phyloP scores from a whole-genome alignment of 805 yeast species.

The Schwanniomyces polymorphus region DNA sequence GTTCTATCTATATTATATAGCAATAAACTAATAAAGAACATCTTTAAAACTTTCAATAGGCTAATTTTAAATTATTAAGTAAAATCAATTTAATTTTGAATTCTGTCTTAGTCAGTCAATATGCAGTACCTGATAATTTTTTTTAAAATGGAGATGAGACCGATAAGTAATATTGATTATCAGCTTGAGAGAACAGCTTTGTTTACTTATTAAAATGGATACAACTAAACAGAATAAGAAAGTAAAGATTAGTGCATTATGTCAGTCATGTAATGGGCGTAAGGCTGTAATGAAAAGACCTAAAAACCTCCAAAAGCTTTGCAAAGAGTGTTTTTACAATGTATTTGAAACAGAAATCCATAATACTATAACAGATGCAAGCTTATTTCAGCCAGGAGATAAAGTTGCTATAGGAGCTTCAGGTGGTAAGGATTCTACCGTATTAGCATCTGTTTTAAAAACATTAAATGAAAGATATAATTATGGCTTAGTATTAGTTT shows the following conservation, averaged over 20 bases:
- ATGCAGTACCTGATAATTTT: not conserved
- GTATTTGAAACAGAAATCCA: slow-evolving; percentile 97
- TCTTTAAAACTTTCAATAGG: not conserved
- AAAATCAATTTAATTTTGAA: too few species aligned
- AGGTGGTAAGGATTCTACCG: slow-evolving; percentile 98
- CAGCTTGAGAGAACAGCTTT: not conserved
- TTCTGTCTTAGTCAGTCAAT: not conserved
- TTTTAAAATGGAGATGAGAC: not conserved
- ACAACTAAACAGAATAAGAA: slow-evolving; percentile 9
- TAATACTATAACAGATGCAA: slow-evolving; percentile 72
- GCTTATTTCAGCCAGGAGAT: slow-evolving; percentile 78
- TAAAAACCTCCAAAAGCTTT: slow-evolving; percentile 83
- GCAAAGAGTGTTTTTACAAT: slow-evolving; percentile 85
- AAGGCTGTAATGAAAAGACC: slow-evolving; percentile 91
- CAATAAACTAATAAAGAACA: not conserved
- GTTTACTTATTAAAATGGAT: not conserved
- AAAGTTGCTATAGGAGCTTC: slow-evolving; percentile 96
- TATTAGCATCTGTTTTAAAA: slow-evolving; percentile 83
- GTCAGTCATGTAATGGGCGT: slow-evolving; percentile 81
- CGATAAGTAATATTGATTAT: not conserved
- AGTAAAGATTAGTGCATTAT: slow-evolving; percentile 47
- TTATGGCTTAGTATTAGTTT: slow-evolving; percentile 82
- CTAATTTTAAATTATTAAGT: too few species aligned
- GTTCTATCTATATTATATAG: not conserved
- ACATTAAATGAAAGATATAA: slow-evolving; percentile 83